Evolutionary conservation across 257 asterid species (phyloP), one percentile per base, ranked within the genome.

Genomic region (Ballota nigra): DNA sequence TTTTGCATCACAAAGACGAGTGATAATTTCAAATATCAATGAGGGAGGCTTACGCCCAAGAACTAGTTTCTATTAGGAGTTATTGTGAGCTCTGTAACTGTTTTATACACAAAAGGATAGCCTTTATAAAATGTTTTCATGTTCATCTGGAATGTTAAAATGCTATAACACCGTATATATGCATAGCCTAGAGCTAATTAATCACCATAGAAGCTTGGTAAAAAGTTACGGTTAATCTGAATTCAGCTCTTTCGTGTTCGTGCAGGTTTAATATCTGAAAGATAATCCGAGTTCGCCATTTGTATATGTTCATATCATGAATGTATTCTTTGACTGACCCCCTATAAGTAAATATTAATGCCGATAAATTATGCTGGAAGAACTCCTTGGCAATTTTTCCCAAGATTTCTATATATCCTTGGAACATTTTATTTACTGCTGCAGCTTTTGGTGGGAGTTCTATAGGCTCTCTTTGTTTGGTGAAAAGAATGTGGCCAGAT

Each of bases 1-100:
- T 84, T 88, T 79, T 86, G 86, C 98, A 87, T 86, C 96, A 71
- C 87, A 95, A 89, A 95, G 92, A 71, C 73, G 92, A 88, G 72
- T 94, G 97, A 89, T 82, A 83, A 80, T 81, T 75, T 77, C 55
- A 47, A 47, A 47, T 19, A 53, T 53, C 60, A 53, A 22, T 53
- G 60, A 53, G 81, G 78, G 72, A 67, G 19, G 29, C 63, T 15
- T 43, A 29, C 53, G 24, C 33, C 58, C 47, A 13, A 23, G 78
- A 80, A 63, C 84, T 81, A 78, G 71, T 76, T 76, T 74, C 26
- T 76, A 70, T 74, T 80, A 78, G 78, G 55, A 75, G 73, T 52
- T 80, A 67, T 31, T 61, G 63, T 68, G 57, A 66, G 58, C 75
- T 76, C 13, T 86, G 85, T 80, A 84, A 75, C 74, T 43, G 68